A percentile compares a stretch with the other conserved stretches of the same genome.
phyloP scores from a whole-genome alignment of 768 basidiomycete genomes.

The Leccinum fibrillosum region DNA sequence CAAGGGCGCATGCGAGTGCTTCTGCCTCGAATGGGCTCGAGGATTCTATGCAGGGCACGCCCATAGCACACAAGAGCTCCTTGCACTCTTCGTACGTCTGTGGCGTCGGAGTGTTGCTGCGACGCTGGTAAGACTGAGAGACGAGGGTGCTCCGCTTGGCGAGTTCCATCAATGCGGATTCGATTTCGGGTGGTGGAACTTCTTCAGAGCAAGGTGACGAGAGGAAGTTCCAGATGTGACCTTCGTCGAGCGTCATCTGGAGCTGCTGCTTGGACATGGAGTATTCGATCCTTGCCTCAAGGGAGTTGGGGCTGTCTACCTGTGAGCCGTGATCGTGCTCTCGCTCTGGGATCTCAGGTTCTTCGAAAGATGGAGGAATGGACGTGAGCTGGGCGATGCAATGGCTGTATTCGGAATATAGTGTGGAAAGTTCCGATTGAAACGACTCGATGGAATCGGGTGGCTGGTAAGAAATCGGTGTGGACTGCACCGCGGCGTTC shows the following conservation, averaged over 20 bases:
- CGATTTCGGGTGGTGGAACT: constrained; percentile 16
- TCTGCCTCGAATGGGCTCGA: constrained; percentile 78
- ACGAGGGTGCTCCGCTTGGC: constrained; percentile 52
- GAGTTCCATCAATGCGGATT: constrained; percentile 32
- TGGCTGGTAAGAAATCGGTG: background rate
- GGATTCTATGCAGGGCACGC: constrained; percentile 73
- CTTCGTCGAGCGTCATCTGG: constrained; percentile 59
- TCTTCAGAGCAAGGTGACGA: constrained; percentile 13
- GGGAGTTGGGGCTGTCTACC: constrained; percentile 20
- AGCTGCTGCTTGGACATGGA: constrained; percentile 62
- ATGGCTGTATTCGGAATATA: constrained; percentile 50
- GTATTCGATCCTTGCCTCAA: constrained; percentile 40
- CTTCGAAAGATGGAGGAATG: constrained; percentile 32
- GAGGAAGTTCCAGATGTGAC: constrained; percentile 53
- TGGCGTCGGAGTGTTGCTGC: constrained; percentile 57
- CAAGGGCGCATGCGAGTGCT: constrained; percentile 77
- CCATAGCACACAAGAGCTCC: constrained; percentile 72
- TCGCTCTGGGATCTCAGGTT: constrained; percentile 10
- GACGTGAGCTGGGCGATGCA: constrained; percentile 44
- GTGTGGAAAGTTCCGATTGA: constrained; percentile 36
- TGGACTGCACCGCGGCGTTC: constrained; percentile 21
- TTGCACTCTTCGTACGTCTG: constrained; percentile 69
- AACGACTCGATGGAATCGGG: constrained; percentile 30
- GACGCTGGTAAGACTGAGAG: constrained; percentile 62
- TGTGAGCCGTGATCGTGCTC: constrained; percentile 3